A percentile compares a stretch with the other conserved stretches of the same genome.
phyloP scores from a whole-genome alignment of 345 rosid species.

The Murraya paniculata region DNA sequence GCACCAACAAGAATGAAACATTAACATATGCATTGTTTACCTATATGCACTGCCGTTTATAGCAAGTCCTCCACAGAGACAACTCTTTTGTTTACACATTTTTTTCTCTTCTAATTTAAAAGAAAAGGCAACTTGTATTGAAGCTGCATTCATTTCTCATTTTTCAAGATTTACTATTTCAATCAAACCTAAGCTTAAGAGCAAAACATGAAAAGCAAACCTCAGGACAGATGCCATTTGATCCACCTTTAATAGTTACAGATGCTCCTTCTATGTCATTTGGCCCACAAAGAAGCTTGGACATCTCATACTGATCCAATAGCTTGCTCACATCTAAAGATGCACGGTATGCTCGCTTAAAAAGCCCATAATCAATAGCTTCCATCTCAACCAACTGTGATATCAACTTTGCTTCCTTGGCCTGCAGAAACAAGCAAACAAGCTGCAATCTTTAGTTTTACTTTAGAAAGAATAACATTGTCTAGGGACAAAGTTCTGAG shows the following conservation, averaged over 20 bases:
- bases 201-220: constrained; percentile 25
- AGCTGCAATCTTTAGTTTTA: not conserved
- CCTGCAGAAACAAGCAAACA: constrained; percentile 39
- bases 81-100: not conserved
- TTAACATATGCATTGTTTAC: not conserved
- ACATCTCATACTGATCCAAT: constrained; percentile 72
- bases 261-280: constrained; percentile 78
- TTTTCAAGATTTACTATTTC: not conserved
- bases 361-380: constrained; percentile 60
- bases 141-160: not conserved
- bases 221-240: constrained; percentile 44
- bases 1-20: not conserved
- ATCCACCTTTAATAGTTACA: constrained; percentile 51
- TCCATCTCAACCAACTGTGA: constrained; percentile 65
- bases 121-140: not conserved
- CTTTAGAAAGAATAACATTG: not conserved
- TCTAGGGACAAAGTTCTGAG: not conserved
- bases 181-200: constrained; percentile 5
- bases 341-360: constrained; percentile 65
- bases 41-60: not conserved
- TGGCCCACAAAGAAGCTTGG: constrained; percentile 64
- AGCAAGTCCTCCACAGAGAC: not conserved
- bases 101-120: not conserved
- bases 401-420: constrained; percentile 76
- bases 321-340: constrained; percentile 60